Evolutionary conservation across 345 rosid genomes (phyloP), one percentile per base, ranked within the genome.

Genomic region (Gossypioides kirkii): DNA sequence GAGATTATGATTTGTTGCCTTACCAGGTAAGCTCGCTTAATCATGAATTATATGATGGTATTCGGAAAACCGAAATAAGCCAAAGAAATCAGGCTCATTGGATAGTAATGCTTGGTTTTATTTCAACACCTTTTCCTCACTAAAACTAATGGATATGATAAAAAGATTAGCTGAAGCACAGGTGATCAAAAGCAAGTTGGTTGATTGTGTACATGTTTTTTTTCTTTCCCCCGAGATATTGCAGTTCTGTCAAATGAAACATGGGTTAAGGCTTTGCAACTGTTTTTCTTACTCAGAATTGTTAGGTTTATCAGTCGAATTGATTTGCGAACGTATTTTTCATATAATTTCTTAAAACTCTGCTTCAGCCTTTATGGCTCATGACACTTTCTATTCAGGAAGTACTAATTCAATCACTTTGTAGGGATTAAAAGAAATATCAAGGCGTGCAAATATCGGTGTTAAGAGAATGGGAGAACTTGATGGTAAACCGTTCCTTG

Each of bases 401-500:
- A 54, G 47, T 65, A 50, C 49, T 72, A 50, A 70, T 69, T 41
- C 36, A 43, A 76, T 79, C 61, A 46, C 49, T 72, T 76, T 73
- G 36, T 73, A 94, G 97, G 86, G 81, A 28, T 65, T 90, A 77
- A 89, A 84, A 82, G 94, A 91, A 14, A 41, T 82, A 69, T 53
- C 83, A 68, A 63, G 3, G 47, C 80, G 82, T 25, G 81, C 77
- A 80, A 76, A 75, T 73, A 85, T 94, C 70, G 47, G 92, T 67
- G 87, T 92, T 68, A 92, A 87, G 85, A 86, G 98, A 82, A 92
- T 94, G 98, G 97, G 98, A 78, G 97, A 94, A 80, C 97, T 94
- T 49, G 90, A 92, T 53, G 73, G 76, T 5, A 81, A 83, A 77
- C 97, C 98, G 10, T 90, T 94, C 80, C 73, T 84, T 60, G 90